Evolutionary conservation across 129 eudicot species (phyloP), one percentile per base, ranked within the genome.

Genomic region (Centella asiatica): DNA sequence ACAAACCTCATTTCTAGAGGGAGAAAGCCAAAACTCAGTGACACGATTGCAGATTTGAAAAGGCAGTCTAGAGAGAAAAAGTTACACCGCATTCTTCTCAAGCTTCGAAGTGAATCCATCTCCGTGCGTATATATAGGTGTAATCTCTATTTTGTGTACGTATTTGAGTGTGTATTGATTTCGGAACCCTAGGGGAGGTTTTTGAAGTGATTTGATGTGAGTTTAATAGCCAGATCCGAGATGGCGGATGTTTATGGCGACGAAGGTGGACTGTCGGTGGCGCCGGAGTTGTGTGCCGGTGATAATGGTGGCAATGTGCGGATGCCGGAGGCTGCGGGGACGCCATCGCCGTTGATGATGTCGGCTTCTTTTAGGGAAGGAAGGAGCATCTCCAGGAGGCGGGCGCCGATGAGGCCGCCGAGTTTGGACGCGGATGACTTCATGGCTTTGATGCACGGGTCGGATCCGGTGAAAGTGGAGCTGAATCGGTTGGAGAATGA

Each of bases 401-500:
- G 87, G 40, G 72, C 74, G 50, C 62, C 82, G 40, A 66, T 78
- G 71, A 69, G 95, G 80, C 94, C 46, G 6, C 63, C 95, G 60
- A 87, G 95, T 18, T 47, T 90, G 61, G 98, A 90, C 39, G 78
- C 94, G 2, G 98, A 90, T 44, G 98, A 90, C 64, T 74, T 90
- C 66, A 64, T 90, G 1, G 84, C 73, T 64, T 44, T 86, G 64
- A 84, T 92, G 49, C 98, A 92, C 67, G 98, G 98, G 2, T 92
- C 98, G 78, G 98, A 92, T 92, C 98, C 98, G 84, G 98, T 92
- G 62, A 87, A 80, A 78, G 32, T 92, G 33, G 98, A 92, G 86
- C 95, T 92, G 22, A 92, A 87, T 76, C 90, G 98, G 5, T 76
- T 92, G 61, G 98, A 92, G 67, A 92, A 92, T 76, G 98, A 87